phyloP scores from a whole-genome alignment of 345 rosid genomes.

The Citrus inodora region DNA sequence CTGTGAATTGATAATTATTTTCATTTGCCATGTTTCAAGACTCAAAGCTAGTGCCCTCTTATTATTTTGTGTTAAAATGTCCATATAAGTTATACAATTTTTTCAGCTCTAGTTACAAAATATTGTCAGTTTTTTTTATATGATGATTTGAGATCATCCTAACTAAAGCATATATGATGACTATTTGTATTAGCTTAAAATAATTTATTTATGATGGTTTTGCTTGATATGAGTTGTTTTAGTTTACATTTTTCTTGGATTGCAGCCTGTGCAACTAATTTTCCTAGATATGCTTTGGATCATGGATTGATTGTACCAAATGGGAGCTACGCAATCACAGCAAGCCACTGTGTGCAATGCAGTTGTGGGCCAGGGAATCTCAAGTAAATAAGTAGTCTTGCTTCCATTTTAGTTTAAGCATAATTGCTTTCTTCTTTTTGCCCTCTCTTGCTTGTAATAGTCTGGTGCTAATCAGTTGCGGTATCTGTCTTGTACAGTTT shows the following conservation, averaged over 20 bases:
- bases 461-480: slow-evolving; percentile 11
- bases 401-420: slow-evolving; percentile 10
- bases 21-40: background rate
- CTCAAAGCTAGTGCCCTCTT: background rate
- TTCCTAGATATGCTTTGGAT: slow-evolving; percentile 77
- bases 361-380: slow-evolving; percentile 81
- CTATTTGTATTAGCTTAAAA: background rate
- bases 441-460: background rate
- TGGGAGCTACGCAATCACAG: slow-evolving; percentile 87
- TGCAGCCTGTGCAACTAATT: slow-evolving; percentile 90
- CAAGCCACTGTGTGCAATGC: slow-evolving; percentile 97
- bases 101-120: background rate
- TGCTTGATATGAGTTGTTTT: background rate
- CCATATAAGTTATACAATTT: background rate
- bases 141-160: background rate
- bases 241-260: slow-evolving; percentile 8
- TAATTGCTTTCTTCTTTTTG: background rate
- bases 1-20: background rate
- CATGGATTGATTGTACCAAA: slow-evolving; percentile 75
- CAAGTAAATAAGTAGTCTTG: slow-evolving; percentile 43
- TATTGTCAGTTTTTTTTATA: background rate
- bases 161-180: background rate
- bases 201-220: background rate
- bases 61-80: background rate
- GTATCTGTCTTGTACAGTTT: slow-evolving; percentile 41